Conservation (phyloP, 495 filamentous ascomycete genomes). For the Bryoglossum gracile region DNA sequence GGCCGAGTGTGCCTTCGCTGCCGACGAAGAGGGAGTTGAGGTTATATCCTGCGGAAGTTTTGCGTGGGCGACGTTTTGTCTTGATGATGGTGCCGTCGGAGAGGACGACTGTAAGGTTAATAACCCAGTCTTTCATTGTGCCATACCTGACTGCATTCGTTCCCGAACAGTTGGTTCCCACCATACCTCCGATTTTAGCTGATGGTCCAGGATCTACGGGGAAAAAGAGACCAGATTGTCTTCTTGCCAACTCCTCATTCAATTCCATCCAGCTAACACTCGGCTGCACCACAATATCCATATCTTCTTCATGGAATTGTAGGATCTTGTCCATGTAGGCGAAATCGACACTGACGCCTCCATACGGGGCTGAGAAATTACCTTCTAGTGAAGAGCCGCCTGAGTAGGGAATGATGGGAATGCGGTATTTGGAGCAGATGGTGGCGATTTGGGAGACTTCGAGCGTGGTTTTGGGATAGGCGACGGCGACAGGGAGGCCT, state of each 20-base stretch:
- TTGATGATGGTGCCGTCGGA: slow-evolving; percentile 75
- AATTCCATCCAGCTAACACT: slow-evolving; percentile 86
- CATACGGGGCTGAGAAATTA: slow-evolving; percentile 79
- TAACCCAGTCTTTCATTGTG: slow-evolving; percentile 83
- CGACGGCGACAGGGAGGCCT: slow-evolving; percentile 70
- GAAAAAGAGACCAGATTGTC: slow-evolving; percentile 71
- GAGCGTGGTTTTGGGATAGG: slow-evolving; percentile 68
- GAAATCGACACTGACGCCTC: slow-evolving; percentile 86
- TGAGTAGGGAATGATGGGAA: slow-evolving; percentile 85
- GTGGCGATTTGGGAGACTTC: slow-evolving; percentile 76
- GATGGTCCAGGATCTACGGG: slow-evolving; percentile 49
- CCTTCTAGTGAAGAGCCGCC: slow-evolving; percentile 76
- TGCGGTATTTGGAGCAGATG: slow-evolving; percentile 71
- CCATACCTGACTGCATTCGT: slow-evolving; percentile 79
- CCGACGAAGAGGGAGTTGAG: slow-evolving; percentile 71
- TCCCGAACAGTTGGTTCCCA: slow-evolving; percentile 72
- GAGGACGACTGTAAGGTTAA: slow-evolving; percentile 72
- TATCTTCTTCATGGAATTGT: slow-evolving; percentile 72
- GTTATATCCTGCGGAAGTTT: slow-evolving; percentile 77
- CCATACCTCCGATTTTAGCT: slow-evolving; percentile 66
- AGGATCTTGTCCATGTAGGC: slow-evolving; percentile 77
- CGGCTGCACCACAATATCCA: slow-evolving; percentile 90
- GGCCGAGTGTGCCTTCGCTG: slow-evolving; percentile 69
- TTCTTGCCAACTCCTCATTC: slow-evolving; percentile 65
- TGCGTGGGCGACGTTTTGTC: slow-evolving; percentile 64